phyloP scores from a whole-genome alignment of 306 rosid genomes.

The Cucurbita ficifolia region DNA sequence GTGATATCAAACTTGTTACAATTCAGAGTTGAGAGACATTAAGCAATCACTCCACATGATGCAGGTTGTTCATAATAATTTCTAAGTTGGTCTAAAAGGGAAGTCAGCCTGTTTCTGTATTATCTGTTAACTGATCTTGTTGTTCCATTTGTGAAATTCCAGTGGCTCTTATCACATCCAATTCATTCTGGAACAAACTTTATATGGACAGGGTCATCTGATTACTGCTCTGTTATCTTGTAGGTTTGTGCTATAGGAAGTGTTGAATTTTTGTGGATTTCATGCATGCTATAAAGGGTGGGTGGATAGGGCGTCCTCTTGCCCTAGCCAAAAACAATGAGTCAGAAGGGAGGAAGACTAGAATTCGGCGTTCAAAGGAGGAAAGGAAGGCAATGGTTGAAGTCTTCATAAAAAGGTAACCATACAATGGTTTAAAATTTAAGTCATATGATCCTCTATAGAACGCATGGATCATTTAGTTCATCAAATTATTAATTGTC shows the following conservation, averaged over 20 bases:
- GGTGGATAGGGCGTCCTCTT: slow-evolving; percentile 69
- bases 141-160: background rate
- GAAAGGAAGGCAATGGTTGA: slow-evolving; percentile 87
- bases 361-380: slow-evolving; percentile 79
- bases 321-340: slow-evolving; percentile 82
- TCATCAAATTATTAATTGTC: background rate
- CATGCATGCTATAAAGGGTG: slow-evolving; percentile 63
- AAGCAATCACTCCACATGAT: background rate
- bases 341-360: slow-evolving; percentile 58
- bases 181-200: background rate
- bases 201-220: background rate
- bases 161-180: background rate
- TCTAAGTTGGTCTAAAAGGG: background rate
- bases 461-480: background rate
- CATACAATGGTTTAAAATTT: background rate
- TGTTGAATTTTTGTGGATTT: slow-evolving; percentile 15
- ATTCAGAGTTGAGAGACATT: background rate
- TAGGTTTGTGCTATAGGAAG: slow-evolving; percentile 14
- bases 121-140: background rate
- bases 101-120: background rate
- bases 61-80: background rate
- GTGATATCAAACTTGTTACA: background rate
- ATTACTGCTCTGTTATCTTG: slow-evolving; percentile 11
- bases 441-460: background rate
- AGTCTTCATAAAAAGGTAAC: slow-evolving; percentile 70